Percentiles rank a stretch among this genome's conserved stretches.
phyloP scores from a whole-genome alignment of 768 basidiomycete genomes.

The Lentinula boryana region DNA sequence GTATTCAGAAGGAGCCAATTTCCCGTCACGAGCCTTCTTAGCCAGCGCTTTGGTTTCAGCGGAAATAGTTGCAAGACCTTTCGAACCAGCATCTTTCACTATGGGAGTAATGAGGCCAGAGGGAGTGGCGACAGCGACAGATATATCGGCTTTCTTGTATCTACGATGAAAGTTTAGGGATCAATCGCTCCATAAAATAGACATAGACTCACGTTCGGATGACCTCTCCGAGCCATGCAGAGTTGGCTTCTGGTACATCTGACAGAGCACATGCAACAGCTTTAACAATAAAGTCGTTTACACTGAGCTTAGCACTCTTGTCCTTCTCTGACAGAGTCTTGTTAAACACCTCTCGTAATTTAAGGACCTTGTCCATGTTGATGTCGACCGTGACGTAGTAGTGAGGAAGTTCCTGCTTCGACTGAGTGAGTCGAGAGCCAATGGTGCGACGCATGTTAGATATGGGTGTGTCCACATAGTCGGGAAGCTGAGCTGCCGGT shows the following conservation, averaged over 20 bases:
- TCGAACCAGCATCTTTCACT: constrained; percentile 85
- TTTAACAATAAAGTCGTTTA: constrained; percentile 98
- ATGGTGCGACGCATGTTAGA: constrained; percentile 95
- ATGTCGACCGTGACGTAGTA: constrained; percentile 95
- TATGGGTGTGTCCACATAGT: constrained; percentile 86
- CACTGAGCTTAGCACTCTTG: constrained; percentile 88
- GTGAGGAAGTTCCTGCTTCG: constrained; percentile 93
- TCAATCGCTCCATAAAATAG: not conserved
- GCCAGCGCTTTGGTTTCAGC: constrained; percentile 89
- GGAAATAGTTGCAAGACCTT: constrained; percentile 91
- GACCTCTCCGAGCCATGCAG: constrained; percentile 93
- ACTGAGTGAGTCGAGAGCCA: constrained; percentile 83
- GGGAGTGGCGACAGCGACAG: constrained; percentile 93
- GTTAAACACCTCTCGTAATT: constrained; percentile 96
- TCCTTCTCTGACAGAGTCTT: constrained; percentile 79
- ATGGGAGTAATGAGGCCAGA: constrained; percentile 97
- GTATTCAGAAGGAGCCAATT: constrained; percentile 92
- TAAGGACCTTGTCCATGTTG: constrained; percentile 94
- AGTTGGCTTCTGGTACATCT: constrained; percentile 97
- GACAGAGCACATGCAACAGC: constrained; percentile 84
- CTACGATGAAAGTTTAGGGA: constrained; percentile 28
- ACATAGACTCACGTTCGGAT: constrained; percentile 79
- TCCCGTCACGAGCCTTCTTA: constrained; percentile 94
- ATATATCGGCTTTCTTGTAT: constrained; percentile 97
- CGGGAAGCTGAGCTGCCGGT: constrained; percentile 47